Conservation (phyloP, 202 grass and related monocot species). For the Setaria italica region DNA sequence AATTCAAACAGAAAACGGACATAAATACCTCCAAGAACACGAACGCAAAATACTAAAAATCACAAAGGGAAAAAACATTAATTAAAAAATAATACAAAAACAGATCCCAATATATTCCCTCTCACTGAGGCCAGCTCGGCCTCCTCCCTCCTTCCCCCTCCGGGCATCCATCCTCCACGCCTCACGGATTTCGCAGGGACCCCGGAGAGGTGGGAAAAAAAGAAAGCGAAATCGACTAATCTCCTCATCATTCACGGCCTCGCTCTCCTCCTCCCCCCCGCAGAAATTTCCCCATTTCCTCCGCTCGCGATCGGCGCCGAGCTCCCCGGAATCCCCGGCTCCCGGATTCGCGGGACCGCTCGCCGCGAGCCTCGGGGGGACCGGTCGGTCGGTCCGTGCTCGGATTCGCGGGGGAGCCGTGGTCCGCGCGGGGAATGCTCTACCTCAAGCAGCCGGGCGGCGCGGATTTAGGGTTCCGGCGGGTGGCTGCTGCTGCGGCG, state of each 20-base stretch:
- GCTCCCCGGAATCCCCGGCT: slow-evolving; percentile 2
- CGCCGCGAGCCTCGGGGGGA: background rate
- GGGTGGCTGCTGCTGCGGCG: slow-evolving; percentile 36
- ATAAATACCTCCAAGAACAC: slow-evolving; percentile 13
- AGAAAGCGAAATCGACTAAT: slow-evolving; percentile 52
- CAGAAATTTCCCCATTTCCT: slow-evolving; percentile 38
- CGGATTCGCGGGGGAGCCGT: slow-evolving; percentile 39
- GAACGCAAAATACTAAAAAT: background rate
- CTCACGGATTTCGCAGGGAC: slow-evolving; percentile 54
- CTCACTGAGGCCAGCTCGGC: slow-evolving; percentile 27
- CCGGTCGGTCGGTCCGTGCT: background rate
- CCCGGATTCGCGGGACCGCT: background rate
- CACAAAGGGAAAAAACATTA: background rate
- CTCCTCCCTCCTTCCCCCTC: background rate
- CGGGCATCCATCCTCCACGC: slow-evolving; percentile 26
- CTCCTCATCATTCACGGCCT: slow-evolving; percentile 45
- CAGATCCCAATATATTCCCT: slow-evolving; percentile 42
- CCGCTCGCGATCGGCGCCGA: slow-evolving; percentile 25
- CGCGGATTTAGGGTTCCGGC: slow-evolving; percentile 67
- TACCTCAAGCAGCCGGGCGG: slow-evolving; percentile 80
- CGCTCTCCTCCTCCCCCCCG: background rate
- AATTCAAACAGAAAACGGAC: background rate
- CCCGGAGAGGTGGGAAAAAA: background rate
- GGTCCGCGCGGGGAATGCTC: slow-evolving; percentile 66
- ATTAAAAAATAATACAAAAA: background rate